Percentiles rank a stretch among this genome's conserved stretches.
Evolutionary conservation across 169 alveolate genomes (phyloP).

Genomic region (Eimeria sp.): DNA sequence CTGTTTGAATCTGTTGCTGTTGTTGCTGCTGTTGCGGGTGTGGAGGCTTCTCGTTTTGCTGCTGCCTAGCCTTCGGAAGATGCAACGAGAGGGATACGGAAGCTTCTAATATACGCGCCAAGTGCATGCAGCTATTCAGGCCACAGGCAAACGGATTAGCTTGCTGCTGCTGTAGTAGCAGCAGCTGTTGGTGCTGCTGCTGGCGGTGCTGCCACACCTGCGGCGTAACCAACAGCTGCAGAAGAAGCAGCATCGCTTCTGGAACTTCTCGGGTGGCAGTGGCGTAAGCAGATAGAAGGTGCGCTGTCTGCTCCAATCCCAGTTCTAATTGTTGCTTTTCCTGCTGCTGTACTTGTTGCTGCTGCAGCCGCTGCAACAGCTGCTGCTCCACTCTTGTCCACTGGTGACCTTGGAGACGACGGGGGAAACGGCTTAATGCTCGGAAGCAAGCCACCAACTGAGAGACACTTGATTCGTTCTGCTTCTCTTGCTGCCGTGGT

Average conservation of each 20-base stretch:
- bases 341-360: slow-evolving; percentile 2
- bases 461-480: slow-evolving; percentile 18
- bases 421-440: slow-evolving; percentile 34
- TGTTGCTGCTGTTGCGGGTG: not conserved
- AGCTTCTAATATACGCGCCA: slow-evolving; percentile 40
- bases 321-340: not conserved
- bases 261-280: slow-evolving; percentile 27
- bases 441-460: slow-evolving; percentile 27
- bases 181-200: slow-evolving; percentile 17
- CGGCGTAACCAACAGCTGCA: slow-evolving; percentile 8
- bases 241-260: not conserved
- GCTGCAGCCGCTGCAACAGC: slow-evolving; percentile 37
- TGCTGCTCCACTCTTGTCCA: slow-evolving; percentile 20
- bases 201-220: slow-evolving; percentile 15
- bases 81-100: slow-evolving; percentile 8
- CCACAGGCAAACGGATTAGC: not conserved
- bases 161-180: not conserved
- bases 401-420: not conserved
- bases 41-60: not conserved
- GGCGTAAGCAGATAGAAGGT: slow-evolving; percentile 23
- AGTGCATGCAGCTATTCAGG: slow-evolving; percentile 43
- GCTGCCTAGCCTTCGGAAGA: not conserved
- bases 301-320: slow-evolving; percentile 24
- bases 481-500: not conserved
- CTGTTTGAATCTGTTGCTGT: not conserved